These are phyloP conservation scores for Neurospora terricola DNA, from an alignment of 495 filamentous ascomycete genomes.

Conservation along the genomic window DNA sequence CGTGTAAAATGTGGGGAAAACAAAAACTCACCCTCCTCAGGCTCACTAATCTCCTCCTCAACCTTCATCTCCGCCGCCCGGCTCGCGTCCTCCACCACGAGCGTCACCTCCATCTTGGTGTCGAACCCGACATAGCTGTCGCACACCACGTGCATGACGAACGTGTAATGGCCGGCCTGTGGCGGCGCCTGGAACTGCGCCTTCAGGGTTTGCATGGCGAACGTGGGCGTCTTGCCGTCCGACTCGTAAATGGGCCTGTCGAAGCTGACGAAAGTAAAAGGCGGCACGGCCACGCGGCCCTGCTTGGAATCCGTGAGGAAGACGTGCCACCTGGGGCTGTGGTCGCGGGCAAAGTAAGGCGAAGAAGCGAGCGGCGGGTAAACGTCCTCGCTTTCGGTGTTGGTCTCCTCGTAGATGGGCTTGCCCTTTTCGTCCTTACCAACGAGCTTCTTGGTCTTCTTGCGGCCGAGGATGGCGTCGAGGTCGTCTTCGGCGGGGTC, in stretches of 20 bases:
- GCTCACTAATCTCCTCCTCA: slow-evolving; percentile 93
- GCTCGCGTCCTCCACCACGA: slow-evolving; percentile 81
- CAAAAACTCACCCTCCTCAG: slow-evolving; percentile 75
- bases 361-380: slow-evolving; percentile 78
- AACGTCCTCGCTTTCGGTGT: slow-evolving; percentile 46
- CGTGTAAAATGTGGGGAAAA: neutral
- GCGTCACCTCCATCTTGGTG: slow-evolving; percentile 73
- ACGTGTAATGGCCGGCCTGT: slow-evolving; percentile 82
- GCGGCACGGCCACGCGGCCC: slow-evolving; percentile 89
- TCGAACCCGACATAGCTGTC: slow-evolving; percentile 94
- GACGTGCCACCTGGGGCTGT: slow-evolving; percentile 82
- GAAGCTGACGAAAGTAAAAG: slow-evolving; percentile 82
- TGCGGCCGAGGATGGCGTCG: slow-evolving; percentile 75
- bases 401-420: slow-evolving; percentile 20
- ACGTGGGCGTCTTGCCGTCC: slow-evolving; percentile 65
- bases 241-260: slow-evolving; percentile 73
- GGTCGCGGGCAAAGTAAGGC: slow-evolving; percentile 80
- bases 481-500: slow-evolving; percentile 91
- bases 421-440: slow-evolving; percentile 50
- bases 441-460: slow-evolving; percentile 52
- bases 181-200: slow-evolving; percentile 96
- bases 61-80: slow-evolving; percentile 71
- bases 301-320: slow-evolving; percentile 91
- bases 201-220: slow-evolving; percentile 87
- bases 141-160: slow-evolving; percentile 83